Conservation (phyloP, 352 stramenopile genomes). For the Pythium dissimile region DNA sequence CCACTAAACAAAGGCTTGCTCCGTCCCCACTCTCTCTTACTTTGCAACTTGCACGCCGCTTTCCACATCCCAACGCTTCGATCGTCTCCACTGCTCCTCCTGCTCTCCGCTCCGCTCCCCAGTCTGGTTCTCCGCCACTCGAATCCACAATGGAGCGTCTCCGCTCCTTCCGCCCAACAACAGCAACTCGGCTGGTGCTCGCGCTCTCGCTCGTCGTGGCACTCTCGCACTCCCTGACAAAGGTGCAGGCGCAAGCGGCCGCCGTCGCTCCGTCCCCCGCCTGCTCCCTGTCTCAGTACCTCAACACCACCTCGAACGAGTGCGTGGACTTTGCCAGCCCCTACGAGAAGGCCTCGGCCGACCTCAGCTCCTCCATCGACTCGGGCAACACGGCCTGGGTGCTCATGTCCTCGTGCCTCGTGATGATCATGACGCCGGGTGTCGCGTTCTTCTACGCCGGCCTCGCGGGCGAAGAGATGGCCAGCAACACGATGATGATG, state of each 20-base stretch:
- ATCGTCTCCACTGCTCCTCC: background rate
- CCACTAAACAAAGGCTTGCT: background rate
- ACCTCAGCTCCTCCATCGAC: constrained; percentile 22
- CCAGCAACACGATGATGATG: constrained; percentile 82
- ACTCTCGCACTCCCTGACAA: background rate
- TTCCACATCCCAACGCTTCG: too few species aligned
- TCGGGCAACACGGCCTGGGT: constrained; percentile 52
- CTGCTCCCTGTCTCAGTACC: constrained; percentile 21
- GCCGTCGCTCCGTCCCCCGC: background rate
- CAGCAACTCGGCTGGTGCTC: background rate
- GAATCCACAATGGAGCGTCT: constrained; percentile 1
- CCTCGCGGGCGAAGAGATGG: constrained; percentile 62
- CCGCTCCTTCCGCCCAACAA: background rate
- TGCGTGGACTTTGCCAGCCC: constrained; percentile 27
- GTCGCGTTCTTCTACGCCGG: constrained; percentile 75
- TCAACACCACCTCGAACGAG: constrained; percentile 20
- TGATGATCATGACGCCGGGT: constrained; percentile 50
- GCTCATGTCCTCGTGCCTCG: constrained; percentile 29
- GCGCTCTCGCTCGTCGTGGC: background rate
- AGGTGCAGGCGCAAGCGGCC: too few species aligned
- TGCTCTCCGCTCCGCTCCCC: background rate
- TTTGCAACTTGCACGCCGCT: constrained; percentile 10
- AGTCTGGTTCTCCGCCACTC: background rate
- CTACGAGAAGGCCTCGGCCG: constrained; percentile 20
- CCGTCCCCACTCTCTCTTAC: background rate